These are phyloP conservation scores for Juglanconis oblonga DNA, from an alignment of 2,329 filamentous ascomycete genomes.

Conservation along the genomic window DNA sequence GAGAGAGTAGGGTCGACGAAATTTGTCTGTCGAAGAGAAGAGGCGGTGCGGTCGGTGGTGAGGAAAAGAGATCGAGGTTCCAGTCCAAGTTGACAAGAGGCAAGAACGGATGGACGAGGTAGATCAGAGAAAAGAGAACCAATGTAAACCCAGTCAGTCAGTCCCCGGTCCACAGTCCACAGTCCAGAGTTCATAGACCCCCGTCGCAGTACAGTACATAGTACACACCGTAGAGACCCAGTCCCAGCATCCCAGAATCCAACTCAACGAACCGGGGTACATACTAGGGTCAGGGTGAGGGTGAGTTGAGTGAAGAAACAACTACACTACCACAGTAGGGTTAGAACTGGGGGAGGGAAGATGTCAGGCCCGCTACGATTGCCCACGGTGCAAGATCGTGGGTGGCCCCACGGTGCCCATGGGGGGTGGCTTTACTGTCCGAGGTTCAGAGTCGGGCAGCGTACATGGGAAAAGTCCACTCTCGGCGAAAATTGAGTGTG, in stretches of 20 bases:
- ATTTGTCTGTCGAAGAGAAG: neutral
- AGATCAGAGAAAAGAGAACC: slow-evolving; percentile 18
- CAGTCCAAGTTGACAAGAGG: neutral
- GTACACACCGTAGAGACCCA: neutral
- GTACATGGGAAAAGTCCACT: neutral
- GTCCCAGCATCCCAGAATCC: neutral
- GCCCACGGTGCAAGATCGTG: neutral
- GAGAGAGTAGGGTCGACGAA: neutral
- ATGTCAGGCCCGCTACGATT: neutral
- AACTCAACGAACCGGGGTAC: too few relatives aligned
- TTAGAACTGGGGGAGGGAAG: neutral
- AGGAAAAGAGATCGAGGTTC: slow-evolving; percentile 3
- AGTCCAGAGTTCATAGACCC: neutral
- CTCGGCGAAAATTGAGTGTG: neutral
- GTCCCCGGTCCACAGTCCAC: neutral
- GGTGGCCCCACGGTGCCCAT: neutral
- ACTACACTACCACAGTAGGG: too few relatives aligned
- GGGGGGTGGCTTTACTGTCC: neutral
- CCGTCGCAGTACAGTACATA: neutral
- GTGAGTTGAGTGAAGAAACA: neutral
- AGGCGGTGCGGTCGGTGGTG: slow-evolving; percentile 9
- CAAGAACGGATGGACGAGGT: slow-evolving; percentile 11
- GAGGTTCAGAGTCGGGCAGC: too few relatives aligned
- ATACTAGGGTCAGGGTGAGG: neutral
- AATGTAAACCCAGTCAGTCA: slow-evolving; percentile 10